phyloP scores from a whole-genome alignment of 257 asterid species.

The Fraxinus excelsior region DNA sequence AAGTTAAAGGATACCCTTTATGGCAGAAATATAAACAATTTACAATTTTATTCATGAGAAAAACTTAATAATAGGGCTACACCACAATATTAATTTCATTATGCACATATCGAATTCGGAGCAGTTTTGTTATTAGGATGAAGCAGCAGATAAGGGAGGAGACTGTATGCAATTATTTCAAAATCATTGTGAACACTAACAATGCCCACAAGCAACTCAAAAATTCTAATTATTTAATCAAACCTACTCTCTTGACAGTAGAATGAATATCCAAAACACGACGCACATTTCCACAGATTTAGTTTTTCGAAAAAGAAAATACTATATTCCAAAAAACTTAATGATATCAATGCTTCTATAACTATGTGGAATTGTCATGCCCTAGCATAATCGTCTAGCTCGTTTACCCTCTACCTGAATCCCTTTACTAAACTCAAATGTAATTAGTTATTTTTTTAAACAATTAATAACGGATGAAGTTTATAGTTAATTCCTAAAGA shows the following conservation, averaged over 20 bases:
- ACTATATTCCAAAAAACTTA: neutral
- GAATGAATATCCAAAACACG: neutral
- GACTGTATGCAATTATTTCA: neutral
- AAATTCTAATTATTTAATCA: neutral
- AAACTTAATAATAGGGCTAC: neutral
- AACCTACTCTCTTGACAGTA: neutral
- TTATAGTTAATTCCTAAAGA: neutral
- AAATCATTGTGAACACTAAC: neutral
- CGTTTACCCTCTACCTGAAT: neutral
- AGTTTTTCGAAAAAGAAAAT: neutral
- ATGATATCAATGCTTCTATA: neutral
- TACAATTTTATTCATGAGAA: neutral
- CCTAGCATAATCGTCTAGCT: neutral
- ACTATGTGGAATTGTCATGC: neutral
- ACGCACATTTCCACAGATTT: neutral
- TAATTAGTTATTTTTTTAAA: neutral
- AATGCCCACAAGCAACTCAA: neutral
- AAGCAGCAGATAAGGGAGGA: neutral
- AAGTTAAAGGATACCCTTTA: neutral
- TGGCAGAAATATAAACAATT: neutral
- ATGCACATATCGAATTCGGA: neutral
- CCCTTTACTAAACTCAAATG: neutral
- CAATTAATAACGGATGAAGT: neutral
- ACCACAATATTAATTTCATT: neutral
- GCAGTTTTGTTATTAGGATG: neutral